These are phyloP conservation scores for Narthecium ossifragum DNA, from an alignment of 106 monocot genomes.

Conservation along the genomic window DNA sequence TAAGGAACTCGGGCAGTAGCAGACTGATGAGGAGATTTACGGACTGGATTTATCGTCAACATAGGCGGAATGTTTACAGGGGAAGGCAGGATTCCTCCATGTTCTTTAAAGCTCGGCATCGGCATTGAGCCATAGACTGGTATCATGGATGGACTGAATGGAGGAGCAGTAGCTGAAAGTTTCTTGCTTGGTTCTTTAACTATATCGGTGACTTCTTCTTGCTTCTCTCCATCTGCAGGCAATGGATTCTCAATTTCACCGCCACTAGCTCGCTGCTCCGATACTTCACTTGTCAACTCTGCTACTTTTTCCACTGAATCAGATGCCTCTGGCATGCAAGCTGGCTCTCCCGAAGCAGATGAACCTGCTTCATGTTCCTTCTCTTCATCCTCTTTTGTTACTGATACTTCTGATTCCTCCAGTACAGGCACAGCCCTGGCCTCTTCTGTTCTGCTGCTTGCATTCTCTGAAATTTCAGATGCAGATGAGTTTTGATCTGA, in stretches of 20 bases:
- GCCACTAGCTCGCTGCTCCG: constrained; percentile 26
- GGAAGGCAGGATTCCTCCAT: constrained; percentile 66
- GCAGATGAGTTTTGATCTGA: constrained; percentile 11
- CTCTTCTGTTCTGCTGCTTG: background rate
- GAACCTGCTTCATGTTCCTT: constrained; percentile 22
- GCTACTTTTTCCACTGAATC: constrained; percentile 14
- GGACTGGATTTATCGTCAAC: constrained; percentile 40
- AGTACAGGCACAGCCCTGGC: background rate
- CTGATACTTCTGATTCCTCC: constrained; percentile 20
- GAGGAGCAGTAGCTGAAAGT: constrained; percentile 87
- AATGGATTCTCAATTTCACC: constrained; percentile 39
- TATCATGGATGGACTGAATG: constrained; percentile 67
- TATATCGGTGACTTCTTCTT: constrained; percentile 20
- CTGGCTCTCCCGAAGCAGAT: constrained; percentile 18
- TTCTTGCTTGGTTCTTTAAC: constrained; percentile 58
- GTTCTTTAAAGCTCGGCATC: constrained; percentile 57
- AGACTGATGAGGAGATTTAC: constrained; percentile 81
- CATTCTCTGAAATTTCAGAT: constrained; percentile 9
- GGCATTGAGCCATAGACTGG: constrained; percentile 64
- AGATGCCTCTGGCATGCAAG: constrained; percentile 6
- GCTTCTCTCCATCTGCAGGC: constrained; percentile 25
- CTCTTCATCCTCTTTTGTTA: constrained; percentile 5
- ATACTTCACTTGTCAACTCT: constrained; percentile 19
- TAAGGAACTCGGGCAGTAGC: constrained; percentile 90
- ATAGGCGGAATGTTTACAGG: constrained; percentile 66